Percentiles rank a stretch among this genome's conserved stretches.
These are phyloP conservation scores for Orbilia oligospora DNA, from an alignment of 2,329 filamentous ascomycete species.

Conservation along the genomic window DNA sequence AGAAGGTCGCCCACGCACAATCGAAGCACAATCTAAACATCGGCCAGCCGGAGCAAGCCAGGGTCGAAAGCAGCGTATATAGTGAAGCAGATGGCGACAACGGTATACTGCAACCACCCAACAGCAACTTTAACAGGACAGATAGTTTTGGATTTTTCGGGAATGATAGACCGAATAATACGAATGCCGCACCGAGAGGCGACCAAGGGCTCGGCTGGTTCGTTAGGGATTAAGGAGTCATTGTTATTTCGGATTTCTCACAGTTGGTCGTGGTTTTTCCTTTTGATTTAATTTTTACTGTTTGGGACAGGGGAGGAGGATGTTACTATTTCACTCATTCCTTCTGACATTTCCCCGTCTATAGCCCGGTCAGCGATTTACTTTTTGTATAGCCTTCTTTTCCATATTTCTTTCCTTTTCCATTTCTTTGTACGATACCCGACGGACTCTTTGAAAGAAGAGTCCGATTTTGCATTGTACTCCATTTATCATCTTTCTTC, in stretches of 20 bases:
- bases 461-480: conserved; percentile 51
- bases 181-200: conserved; percentile 40
- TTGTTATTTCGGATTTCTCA: conserved; percentile 24
- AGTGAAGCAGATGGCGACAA: conserved; percentile 37
- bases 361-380: conserved; percentile 37
- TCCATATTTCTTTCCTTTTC: conserved; percentile 10
- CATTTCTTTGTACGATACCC: conserved; percentile 59
- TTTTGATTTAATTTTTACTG: neutral
- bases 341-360: conserved; percentile 30
- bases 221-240: conserved; percentile 55
- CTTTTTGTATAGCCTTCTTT: conserved; percentile 19
- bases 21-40: conserved; percentile 33
- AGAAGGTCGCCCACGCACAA: conserved; percentile 53
- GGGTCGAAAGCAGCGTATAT: conserved; percentile 52
- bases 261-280: conserved; percentile 14
- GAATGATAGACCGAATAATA: conserved; percentile 49
- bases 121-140: conserved; percentile 30
- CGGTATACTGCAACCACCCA: conserved; percentile 43
- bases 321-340: conserved; percentile 30
- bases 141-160: conserved; percentile 60
- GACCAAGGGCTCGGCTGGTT: conserved; percentile 59
- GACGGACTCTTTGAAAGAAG: conserved; percentile 47
- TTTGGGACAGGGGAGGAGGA: conserved; percentile 38
- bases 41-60: conserved; percentile 12
- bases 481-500: conserved; percentile 17